Conservation (phyloP, 257 asterid genomes). For the Lycium ferocissimum region DNA sequence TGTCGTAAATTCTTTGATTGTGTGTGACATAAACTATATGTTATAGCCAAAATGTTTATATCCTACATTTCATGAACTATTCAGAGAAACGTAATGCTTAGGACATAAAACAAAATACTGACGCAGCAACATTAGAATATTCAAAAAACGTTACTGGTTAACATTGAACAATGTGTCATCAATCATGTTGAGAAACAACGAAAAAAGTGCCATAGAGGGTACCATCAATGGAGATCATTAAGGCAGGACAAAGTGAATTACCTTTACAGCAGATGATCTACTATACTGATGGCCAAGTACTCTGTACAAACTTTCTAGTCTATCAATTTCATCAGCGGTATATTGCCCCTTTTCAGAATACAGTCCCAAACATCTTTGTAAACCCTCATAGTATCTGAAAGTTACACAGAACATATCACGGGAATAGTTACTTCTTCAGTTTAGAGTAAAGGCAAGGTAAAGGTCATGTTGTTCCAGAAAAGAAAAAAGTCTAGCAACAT, state of each 20-base stretch:
- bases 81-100: neutral
- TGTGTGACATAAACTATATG: neutral
- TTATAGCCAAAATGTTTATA: neutral
- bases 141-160: neutral
- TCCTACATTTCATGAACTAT: neutral
- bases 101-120: slow-evolving; percentile 2
- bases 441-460: slow-evolving; percentile 9
- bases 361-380: slow-evolving; percentile 86
- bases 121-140: slow-evolving; percentile 13
- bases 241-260: slow-evolving; percentile 28
- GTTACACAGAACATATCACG: neutral
- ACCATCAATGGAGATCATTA: neutral
- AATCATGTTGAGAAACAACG: neutral
- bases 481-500: neutral
- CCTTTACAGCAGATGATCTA: slow-evolving; percentile 98
- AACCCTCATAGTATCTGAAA: slow-evolving; percentile 88
- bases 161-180: neutral
- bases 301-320: slow-evolving; percentile 70
- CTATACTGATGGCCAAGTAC: slow-evolving; percentile 75
- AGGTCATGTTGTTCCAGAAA: neutral
- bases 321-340: slow-evolving; percentile 70
- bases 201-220: neutral
- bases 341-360: slow-evolving; percentile 63
- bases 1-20: slow-evolving; percentile 5
- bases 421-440: slow-evolving; percentile 21